Evolutionary conservation across 306 rosid genomes (phyloP).

Genomic region (Quercus alba): DNA sequence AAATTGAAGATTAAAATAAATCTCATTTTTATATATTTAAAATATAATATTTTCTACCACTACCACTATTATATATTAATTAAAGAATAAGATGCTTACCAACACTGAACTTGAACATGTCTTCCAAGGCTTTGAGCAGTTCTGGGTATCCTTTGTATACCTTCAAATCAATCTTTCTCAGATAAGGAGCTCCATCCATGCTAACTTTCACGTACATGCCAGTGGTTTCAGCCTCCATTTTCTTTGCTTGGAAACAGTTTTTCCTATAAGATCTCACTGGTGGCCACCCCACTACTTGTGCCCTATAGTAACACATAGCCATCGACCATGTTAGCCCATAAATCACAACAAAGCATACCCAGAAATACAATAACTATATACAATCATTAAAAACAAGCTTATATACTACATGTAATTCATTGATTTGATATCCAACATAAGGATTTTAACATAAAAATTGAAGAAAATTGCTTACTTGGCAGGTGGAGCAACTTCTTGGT

Average conservation of each 20-base stretch:
- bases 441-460: background rate
- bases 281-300: conserved; percentile 60
- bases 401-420: background rate
- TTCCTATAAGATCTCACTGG: conserved; percentile 40
- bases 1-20: background rate
- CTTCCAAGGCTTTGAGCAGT: conserved; percentile 43
- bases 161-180: conserved; percentile 45
- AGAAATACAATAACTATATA: background rate
- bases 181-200: conserved; percentile 61
- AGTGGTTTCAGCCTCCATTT: background rate
- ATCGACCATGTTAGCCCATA: background rate
- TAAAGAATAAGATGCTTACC: conserved; percentile 11
- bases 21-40: background rate
- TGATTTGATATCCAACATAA: background rate
- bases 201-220: conserved; percentile 42
- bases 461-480: conserved; percentile 39
- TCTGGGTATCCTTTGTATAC: conserved; percentile 40
- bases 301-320: conserved; percentile 12
- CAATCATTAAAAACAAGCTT: background rate
- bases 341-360: background rate
- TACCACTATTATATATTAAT: background rate
- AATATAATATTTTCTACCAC: background rate
- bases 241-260: conserved; percentile 30
- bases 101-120: conserved; percentile 49
- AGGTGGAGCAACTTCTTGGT: conserved; percentile 23